phyloP scores from a whole-genome alignment of 108 stramenopile genomes.

The Skeletonema costatum region DNA sequence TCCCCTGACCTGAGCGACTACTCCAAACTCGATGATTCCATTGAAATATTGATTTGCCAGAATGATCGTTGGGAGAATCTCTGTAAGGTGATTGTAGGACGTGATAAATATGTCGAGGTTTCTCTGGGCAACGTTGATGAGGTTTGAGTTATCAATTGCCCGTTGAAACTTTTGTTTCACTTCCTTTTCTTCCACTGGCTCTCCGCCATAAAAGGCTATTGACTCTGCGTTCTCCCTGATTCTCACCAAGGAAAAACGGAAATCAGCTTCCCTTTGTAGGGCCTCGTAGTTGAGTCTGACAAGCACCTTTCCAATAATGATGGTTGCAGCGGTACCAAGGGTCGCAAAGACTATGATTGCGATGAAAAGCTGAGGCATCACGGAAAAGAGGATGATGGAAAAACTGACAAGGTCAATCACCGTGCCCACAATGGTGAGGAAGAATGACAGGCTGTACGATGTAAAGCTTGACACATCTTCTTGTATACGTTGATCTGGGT shows the following conservation, averaged over 20 bases:
- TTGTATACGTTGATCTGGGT: slow-evolving; percentile 79
- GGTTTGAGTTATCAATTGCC: slow-evolving; percentile 57
- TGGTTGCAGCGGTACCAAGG: slow-evolving; percentile 48
- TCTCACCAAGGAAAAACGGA: slow-evolving; percentile 68
- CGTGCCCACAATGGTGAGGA: slow-evolving; percentile 63
- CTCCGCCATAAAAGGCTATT: slow-evolving; percentile 78
- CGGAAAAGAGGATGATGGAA: slow-evolving; percentile 64
- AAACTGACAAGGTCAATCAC: slow-evolving; percentile 69
- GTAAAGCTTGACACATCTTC: slow-evolving; percentile 79
- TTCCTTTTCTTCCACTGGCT: slow-evolving; percentile 56
- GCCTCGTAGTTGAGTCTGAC: slow-evolving; percentile 66
- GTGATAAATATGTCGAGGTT: slow-evolving; percentile 77
- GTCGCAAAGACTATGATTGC: slow-evolving; percentile 66
- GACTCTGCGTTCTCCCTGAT: slow-evolving; percentile 78
- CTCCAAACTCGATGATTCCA: slow-evolving; percentile 66
- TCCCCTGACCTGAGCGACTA: slow-evolving; percentile 42
- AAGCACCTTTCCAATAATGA: slow-evolving; percentile 46
- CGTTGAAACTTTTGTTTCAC: slow-evolving; percentile 42
- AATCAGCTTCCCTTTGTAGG: slow-evolving; percentile 65
- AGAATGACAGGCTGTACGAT: slow-evolving; percentile 57
- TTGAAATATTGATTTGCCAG: slow-evolving; percentile 70
- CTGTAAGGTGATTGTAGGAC: slow-evolving; percentile 54
- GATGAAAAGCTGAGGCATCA: slow-evolving; percentile 66
- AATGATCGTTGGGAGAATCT: slow-evolving; percentile 69
- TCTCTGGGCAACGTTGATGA: slow-evolving; percentile 60